phyloP scores from a whole-genome alignment of 371 early-diverging fungal genomes.

The Actinomortierella ambigua region DNA sequence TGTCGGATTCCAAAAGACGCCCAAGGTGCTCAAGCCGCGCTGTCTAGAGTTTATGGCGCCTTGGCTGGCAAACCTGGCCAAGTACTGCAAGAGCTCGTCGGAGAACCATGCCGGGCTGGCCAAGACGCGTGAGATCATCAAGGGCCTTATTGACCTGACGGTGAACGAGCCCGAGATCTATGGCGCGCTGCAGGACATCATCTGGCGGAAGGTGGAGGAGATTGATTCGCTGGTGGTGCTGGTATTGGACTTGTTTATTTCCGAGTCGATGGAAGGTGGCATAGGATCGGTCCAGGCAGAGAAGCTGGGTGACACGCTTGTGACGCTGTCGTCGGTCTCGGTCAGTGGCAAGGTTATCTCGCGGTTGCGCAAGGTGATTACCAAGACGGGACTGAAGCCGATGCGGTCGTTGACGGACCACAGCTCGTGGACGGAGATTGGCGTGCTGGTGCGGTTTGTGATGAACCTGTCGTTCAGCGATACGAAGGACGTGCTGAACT shows the following conservation, averaged over 20 bases:
- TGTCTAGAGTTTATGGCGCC: slow-evolving; percentile 91
- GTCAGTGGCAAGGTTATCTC: slow-evolving; percentile 83
- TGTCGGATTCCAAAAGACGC: slow-evolving; percentile 84
- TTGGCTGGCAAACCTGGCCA: slow-evolving; percentile 83
- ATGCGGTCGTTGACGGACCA: slow-evolving; percentile 78
- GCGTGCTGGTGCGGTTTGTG: slow-evolving; percentile 83
- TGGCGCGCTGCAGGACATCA: slow-evolving; percentile 80
- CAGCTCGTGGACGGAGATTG: slow-evolving; percentile 87
- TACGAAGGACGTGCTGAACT: slow-evolving; percentile 73
- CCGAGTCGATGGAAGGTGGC: slow-evolving; percentile 80
- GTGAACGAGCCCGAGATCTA: slow-evolving; percentile 88
- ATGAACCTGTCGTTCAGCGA: slow-evolving; percentile 92
- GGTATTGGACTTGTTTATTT: slow-evolving; percentile 83
- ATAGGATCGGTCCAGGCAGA: slow-evolving; percentile 83
- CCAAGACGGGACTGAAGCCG: slow-evolving; percentile 78
- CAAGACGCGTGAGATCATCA: slow-evolving; percentile 78
- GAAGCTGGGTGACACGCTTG: slow-evolving; percentile 85
- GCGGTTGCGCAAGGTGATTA: slow-evolving; percentile 76
- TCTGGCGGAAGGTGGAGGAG: slow-evolving; percentile 84
- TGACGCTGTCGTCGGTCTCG: slow-evolving; percentile 83
- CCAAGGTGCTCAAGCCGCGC: slow-evolving; percentile 73
- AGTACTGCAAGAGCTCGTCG: slow-evolving; percentile 59
- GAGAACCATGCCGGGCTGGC: slow-evolving; percentile 57
- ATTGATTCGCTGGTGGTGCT: slow-evolving; percentile 82
- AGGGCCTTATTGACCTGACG: slow-evolving; percentile 81